These are phyloP conservation scores for Aquilaria yunnanensis DNA, from an alignment of 345 rosid genomes.

Conservation along the genomic window DNA sequence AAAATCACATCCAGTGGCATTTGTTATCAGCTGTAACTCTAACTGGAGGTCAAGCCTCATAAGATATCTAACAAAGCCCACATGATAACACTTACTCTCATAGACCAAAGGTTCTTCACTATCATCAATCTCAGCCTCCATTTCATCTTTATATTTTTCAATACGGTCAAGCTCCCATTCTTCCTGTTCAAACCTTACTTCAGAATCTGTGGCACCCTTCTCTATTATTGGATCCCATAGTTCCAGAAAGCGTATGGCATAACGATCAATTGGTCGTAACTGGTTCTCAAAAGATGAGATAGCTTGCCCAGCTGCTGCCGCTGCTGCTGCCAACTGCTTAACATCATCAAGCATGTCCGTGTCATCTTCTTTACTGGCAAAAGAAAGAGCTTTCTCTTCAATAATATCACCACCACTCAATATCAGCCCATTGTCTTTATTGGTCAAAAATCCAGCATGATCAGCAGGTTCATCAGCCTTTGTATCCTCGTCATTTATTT, in stretches of 20 bases:
- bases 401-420: conserved; percentile 25
- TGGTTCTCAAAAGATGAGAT: conserved; percentile 79
- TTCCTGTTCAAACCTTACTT: conserved; percentile 70
- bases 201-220: conserved; percentile 65
- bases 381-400: conserved; percentile 54
- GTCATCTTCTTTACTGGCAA: conserved; percentile 75
- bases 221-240: conserved; percentile 93
- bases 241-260: conserved; percentile 82
- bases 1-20: no score
- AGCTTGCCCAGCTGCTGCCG: conserved; percentile 90
- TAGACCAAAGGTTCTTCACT: conserved; percentile 96
- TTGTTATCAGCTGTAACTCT: background rate
- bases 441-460: conserved; percentile 32
- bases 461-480: conserved; percentile 75
- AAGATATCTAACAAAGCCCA: conserved; percentile 10
- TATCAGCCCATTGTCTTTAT: conserved; percentile 35
- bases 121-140: conserved; percentile 99
- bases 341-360: conserved; percentile 87
- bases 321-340: conserved; percentile 92
- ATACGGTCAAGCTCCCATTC: conserved; percentile 99
- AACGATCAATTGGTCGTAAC: conserved; percentile 91
- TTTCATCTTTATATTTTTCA: conserved; percentile 93
- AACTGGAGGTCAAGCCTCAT: background rate
- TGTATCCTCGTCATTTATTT: conserved; percentile 70
- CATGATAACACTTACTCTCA: conserved; percentile 63